Evolutionary conservation across 2,329 filamentous ascomycete species (phyloP), one percentile per base, ranked within the genome.

Genomic region (Fragosphaeria purpurea): DNA sequence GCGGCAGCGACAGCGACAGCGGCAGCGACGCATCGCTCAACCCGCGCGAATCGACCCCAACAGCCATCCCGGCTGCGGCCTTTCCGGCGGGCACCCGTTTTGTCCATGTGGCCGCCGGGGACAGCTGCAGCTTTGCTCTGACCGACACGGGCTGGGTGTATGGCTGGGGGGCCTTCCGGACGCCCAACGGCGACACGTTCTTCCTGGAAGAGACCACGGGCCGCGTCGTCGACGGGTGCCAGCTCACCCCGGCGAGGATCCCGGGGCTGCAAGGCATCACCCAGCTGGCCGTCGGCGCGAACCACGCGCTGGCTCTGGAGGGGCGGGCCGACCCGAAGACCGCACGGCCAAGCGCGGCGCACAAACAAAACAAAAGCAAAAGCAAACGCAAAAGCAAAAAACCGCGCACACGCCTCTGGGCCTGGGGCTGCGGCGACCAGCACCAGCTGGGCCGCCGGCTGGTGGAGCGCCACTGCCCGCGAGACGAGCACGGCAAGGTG

Each of bases 91-190:
- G 39, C 12, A 55, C 53, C 4, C 33, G 13, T 8, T 59, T 58
- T 44, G 74, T 75, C 30, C 77, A 85, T 58, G 72, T 88, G 50
- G 76, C 76, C 41, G 84, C 83, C 34, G 78, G 79, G 35, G 84
- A 88, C 65, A 86, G 79, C 60, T 77, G 80, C 48, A 83, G 77
- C 7, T 86, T 88, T 62, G 83, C 74, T 12, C 71, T 89, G 31
- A 88, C 85, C 4, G 76, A 80, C 43, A 77, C 82, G 51, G 85
- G 85, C n/a, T 71, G 75, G 46, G 82, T 89, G 34, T 89, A 86
- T 60, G 85, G 85, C 49, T 89, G 85, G 83, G 85, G 85, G 37
- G 85, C 83, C 6, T 89, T 89, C 70, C 35, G 40, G 7, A 35
- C 44, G 10, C 41, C 42, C 31, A 58, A 48, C n/a, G 46, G 44